Evolutionary conservation across 352 stramenopile genomes (phyloP), one percentile per base, ranked within the genome.

Genomic region (Globisporangium carolinianum): DNA sequence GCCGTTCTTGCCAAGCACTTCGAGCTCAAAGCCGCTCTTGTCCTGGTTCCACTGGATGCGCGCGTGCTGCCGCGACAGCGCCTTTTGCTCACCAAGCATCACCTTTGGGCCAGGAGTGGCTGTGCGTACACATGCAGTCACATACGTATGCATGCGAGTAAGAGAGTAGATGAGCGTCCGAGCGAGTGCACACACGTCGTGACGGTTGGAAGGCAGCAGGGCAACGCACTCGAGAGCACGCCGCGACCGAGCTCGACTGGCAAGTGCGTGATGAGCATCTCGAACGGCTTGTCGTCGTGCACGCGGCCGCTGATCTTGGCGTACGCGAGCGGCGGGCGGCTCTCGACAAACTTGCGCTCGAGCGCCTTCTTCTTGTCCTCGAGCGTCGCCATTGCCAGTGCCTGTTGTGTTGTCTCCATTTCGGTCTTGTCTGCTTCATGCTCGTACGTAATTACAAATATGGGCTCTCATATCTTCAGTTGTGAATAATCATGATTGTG

Each of bases 1-100:
- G 18, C 82, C 82, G 63, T 94, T 94, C 67, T 94, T 94, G 53
- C 84, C 84, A 6, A 94, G 63, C 63, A 82, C 89, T 47, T 76
- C 62, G 45, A 94, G 49, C 65, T 94, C 79, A 51, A 94, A 91
- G 65, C 76, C 80, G 55, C 78, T 79, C 55, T 87, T 81, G 15
- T 71, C 73, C 47, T 79, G 67, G 51, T 79, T 92, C 84, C 84
- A 94, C 48, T 86, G 69, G 62, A 94, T 90, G 42, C 78, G 75
- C 57, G 80, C 84, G 55, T 94, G 84, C 49, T 83, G 65, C 5
- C 84, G 57, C 11, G 82, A 92, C 47, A 94, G 85, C 49, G 84
- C 75, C 57, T 91, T 94, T 47, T 91, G 80, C 52, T 94, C 84
- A n/a, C 84, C 84, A 18, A 94, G 60, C 12, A 69, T 57, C 39